Evolutionary conservation across 768 basidiomycete genomes (phyloP), one percentile per base, ranked within the genome.

Genomic region (Inosperma sp.): DNA sequence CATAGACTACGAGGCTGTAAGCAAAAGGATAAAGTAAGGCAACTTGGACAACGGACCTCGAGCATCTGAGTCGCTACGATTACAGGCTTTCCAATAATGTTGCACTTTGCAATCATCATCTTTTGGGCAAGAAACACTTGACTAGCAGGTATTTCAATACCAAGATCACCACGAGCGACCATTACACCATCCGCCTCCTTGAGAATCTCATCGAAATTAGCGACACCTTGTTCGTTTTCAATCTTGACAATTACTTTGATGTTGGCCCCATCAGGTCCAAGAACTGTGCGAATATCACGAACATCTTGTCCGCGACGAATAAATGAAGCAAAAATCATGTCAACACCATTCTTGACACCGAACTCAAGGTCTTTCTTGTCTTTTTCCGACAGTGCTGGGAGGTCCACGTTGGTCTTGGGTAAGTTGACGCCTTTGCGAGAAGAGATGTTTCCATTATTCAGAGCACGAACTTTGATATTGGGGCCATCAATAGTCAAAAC

Each of bases 21-120:
- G 42, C 62, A 55, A 47, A 51, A 42, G 42, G 48, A 46, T 36
- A 40, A 25, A 40, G 34, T 10, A 21, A 42, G 48, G 33, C 16
- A 27, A 25, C n/a, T 25, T 26, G 36, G 17, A 46, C 45, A 23
- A 60, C 74, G 53, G 55, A 87, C 88, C 79, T 98, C 95, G 59
- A 99, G 85, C 95, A 99, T 99, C 71, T 99, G 95, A 12, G 96
- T 99, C 8, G 96, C 96, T 55, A 96, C 94, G 66, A 99, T 98
- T 63, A 91, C 89, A 34, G 96, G 94, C 77, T 99, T 99, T 61
- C 96, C 96, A 48, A 81, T 85, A 63, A 95, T 88, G 77, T 96
- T 97, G 75, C 93, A 96, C 76, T 98, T 98, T 53, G 95, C 83
- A 61, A 98, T 99, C 94, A 99, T 99, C 95, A 98, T 98, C 77